A percentile compares a stretch with the other conserved stretches of the same genome.
phyloP scores from a whole-genome alignment of 306 rosid species.

The Herpetospermum pedunculosum region DNA sequence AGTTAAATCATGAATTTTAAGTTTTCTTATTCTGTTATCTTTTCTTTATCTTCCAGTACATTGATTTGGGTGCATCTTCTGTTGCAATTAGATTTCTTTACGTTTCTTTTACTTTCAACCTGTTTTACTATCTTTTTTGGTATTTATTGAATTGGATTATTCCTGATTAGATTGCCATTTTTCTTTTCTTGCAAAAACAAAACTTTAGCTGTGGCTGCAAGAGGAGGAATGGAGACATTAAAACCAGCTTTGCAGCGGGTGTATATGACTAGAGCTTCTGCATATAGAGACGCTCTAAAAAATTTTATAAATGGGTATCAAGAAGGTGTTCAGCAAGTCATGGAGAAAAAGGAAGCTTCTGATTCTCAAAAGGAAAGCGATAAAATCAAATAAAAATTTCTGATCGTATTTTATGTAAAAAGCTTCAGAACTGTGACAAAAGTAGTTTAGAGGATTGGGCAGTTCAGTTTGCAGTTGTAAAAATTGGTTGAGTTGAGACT shows the following conservation, averaged over 20 bases:
- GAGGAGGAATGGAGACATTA: slow-evolving; percentile 61
- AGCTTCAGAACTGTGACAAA: slow-evolving; percentile 5
- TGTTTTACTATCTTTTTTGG: neutral
- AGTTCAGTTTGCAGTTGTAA: neutral
- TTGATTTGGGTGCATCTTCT: neutral
- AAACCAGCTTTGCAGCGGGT: slow-evolving; percentile 77
- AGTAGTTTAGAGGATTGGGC: neutral
- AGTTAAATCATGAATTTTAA: neutral
- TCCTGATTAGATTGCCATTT: neutral
- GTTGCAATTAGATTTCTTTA: neutral
- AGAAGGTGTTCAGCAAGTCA: slow-evolving; percentile 61
- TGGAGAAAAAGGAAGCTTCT: slow-evolving; percentile 46
- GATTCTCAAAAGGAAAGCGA: slow-evolving; percentile 33
- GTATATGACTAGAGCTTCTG: slow-evolving; percentile 88
- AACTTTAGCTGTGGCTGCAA: slow-evolving; percentile 66
- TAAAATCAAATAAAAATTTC: slow-evolving; percentile 22
- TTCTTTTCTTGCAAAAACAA: slow-evolving; percentile 15
- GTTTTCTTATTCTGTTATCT: neutral
- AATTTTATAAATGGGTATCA: slow-evolving; percentile 75
- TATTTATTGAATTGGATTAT: slow-evolving; percentile 3
- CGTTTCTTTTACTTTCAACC: neutral
- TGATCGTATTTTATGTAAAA: slow-evolving; percentile 15
- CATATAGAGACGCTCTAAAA: slow-evolving; percentile 76
- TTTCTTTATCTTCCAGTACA: neutral
- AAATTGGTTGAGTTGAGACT: slow-evolving; percentile 1